phyloP scores from a whole-genome alignment of 441 rosid genomes.

The Rhodomyrtus psidioides region DNA sequence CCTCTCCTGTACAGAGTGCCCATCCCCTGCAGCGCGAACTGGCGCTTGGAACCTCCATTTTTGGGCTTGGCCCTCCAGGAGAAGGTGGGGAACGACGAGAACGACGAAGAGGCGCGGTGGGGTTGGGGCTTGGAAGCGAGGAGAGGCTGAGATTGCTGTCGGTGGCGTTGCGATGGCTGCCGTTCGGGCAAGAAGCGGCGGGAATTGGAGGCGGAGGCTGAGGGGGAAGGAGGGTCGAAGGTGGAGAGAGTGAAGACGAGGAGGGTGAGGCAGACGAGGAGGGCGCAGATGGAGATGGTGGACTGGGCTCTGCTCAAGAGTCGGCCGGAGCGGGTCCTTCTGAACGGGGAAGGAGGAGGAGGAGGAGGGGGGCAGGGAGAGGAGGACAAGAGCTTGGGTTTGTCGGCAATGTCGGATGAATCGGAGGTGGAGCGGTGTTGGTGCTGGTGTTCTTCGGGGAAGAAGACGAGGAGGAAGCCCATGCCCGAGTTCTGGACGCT shows the following conservation, averaged over 20 bases:
- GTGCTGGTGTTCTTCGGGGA: constrained; percentile 35
- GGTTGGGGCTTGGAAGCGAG: not conserved
- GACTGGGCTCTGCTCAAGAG: constrained; percentile 63
- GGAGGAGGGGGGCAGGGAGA: not conserved
- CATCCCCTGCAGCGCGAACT: constrained; percentile 74
- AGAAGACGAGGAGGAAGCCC: constrained; percentile 72
- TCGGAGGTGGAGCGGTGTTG: constrained; percentile 2
- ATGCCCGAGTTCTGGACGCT: constrained; percentile 31
- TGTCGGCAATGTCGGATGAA: constrained; percentile 1
- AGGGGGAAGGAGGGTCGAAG: constrained; percentile 52
- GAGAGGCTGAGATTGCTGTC: not conserved
- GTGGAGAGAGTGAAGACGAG: constrained; percentile 86
- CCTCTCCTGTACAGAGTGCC: constrained; percentile 72
- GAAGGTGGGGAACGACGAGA: constrained; percentile 3
- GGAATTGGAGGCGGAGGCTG: not conserved
- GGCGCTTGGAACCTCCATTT: not conserved
- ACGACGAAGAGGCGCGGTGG: not conserved
- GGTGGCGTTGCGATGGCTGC: not conserved
- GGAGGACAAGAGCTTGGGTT: not conserved
- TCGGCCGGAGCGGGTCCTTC: constrained; percentile 28
- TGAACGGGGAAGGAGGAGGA: constrained; percentile 8
- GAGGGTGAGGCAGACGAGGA: constrained; percentile 57
- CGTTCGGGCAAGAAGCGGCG: constrained; percentile 28
- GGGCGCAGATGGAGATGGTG: constrained; percentile 64
- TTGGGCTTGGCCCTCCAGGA: not conserved